Evolutionary conservation across 768 basidiomycete species (phyloP).

Genomic region (Gloeophyllum trabeum): DNA sequence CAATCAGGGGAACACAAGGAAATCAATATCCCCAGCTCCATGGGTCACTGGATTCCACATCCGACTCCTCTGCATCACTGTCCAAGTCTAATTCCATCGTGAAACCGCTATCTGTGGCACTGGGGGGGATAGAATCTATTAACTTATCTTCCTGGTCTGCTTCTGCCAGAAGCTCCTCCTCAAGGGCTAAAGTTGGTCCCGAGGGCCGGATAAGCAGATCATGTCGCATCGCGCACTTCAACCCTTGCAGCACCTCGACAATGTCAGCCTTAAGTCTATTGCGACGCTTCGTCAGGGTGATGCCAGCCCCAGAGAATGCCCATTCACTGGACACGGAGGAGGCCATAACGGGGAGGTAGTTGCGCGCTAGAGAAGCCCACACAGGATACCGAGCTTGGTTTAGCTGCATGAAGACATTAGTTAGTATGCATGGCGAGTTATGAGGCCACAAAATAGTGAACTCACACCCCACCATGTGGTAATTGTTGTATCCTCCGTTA

Average conservation of each 20-base stretch:
- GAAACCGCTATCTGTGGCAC: too few relatives aligned
- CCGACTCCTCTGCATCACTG: too few relatives aligned
- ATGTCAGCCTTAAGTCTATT: slow-evolving; percentile 14
- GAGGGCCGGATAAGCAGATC: too few relatives aligned
- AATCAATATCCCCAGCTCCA: too few relatives aligned
- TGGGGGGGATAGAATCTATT: too few relatives aligned
- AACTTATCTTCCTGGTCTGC: too few relatives aligned
- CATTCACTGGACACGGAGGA: slow-evolving; percentile 25
- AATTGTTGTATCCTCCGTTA: slow-evolving; percentile 11
- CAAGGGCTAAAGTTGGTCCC: too few relatives aligned
- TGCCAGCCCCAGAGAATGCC: slow-evolving; percentile 27
- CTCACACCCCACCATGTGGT: slow-evolving; percentile 25
- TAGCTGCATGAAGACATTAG: too few relatives aligned
- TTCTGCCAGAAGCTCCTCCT: too few relatives aligned
- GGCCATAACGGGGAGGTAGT: slow-evolving; percentile 27
- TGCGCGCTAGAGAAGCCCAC: slow-evolving; percentile 24
- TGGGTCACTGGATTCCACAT: too few relatives aligned
- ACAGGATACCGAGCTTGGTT: slow-evolving; percentile 18
- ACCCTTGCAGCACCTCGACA: slow-evolving; percentile 14
- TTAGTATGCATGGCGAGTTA: background rate
- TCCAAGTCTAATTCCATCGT: too few relatives aligned
- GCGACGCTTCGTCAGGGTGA: slow-evolving; percentile 20
- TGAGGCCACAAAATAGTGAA: slow-evolving; percentile 3
- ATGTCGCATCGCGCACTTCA: slow-evolving; percentile 10
- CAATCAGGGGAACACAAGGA: too few relatives aligned